phyloP scores from a whole-genome alignment of 495 filamentous ascomycete genomes.

The Neurospora sp. region DNA sequence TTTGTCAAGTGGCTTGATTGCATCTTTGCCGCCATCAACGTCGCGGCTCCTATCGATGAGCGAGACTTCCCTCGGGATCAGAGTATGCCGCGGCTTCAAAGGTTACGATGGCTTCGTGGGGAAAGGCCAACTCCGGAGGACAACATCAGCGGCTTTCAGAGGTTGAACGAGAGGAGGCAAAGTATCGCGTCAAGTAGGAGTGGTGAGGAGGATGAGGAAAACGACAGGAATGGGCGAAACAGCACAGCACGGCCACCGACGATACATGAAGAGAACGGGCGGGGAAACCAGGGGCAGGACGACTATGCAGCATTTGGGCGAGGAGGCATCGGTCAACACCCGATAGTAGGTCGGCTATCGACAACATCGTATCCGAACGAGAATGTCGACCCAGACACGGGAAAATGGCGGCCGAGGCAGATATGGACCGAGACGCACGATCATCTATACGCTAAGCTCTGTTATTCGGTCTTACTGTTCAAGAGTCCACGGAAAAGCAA shows the following conservation, averaged over 20 bases:
- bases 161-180: constrained; percentile 10
- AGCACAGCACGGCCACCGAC: background rate
- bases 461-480: constrained; percentile 39
- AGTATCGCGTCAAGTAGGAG: background rate
- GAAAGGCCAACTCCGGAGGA: constrained; percentile 18
- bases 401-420: constrained; percentile 43
- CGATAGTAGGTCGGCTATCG: constrained; percentile 17
- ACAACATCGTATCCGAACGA: constrained; percentile 26
- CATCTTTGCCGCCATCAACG: constrained; percentile 53
- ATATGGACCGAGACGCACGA: constrained; percentile 38
- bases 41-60: constrained; percentile 56
- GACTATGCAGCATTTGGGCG: background rate
- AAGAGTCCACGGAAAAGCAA: constrained; percentile 35
- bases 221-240: constrained; percentile 3
- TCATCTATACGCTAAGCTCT: constrained; percentile 42
- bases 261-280: constrained; percentile 5
- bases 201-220: constrained; percentile 3
- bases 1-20: constrained; percentile 50
- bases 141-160: constrained; percentile 14
- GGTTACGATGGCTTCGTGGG: constrained; percentile 26
- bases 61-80: constrained; percentile 44
- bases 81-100: constrained; percentile 38
- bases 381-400: constrained; percentile 23
- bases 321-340: constrained; percentile 8
- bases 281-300: constrained; percentile 5